These are phyloP conservation scores for Trypanosoma platydactyli DNA, from an alignment of 208 protist species.

Conservation along the genomic window DNA sequence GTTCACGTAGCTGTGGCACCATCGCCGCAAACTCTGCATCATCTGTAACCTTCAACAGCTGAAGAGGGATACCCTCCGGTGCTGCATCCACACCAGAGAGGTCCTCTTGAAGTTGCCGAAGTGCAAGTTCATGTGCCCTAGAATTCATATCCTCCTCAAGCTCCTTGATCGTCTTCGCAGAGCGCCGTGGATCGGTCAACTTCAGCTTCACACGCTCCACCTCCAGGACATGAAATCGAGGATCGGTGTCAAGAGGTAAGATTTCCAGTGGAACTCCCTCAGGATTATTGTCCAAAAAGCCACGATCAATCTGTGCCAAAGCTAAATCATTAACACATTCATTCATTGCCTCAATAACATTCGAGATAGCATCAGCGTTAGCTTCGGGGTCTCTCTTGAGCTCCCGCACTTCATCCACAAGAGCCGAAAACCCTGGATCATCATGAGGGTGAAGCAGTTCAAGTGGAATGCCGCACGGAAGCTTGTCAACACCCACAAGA, in stretches of 20 bases:
- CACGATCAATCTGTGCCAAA: conserved; percentile 41
- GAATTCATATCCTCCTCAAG: conserved; percentile 80
- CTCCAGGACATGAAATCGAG: conserved; percentile 62
- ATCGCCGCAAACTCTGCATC: conserved; percentile 64
- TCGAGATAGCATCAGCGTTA: conserved; percentile 36
- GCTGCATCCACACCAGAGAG: conserved; percentile 53
- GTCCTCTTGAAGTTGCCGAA: conserved; percentile 44
- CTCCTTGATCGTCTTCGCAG: conserved; percentile 51
- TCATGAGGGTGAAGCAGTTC: conserved; percentile 52
- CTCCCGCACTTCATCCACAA: conserved; percentile 64
- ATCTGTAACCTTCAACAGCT: conserved; percentile 49
- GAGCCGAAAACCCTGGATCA: conserved; percentile 49
- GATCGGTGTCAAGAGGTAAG: conserved; percentile 65
- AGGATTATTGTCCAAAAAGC: conserved; percentile 56
- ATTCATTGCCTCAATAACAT: conserved; percentile 53
- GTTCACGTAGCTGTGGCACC: conserved; percentile 65
- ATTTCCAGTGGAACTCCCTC: conserved; percentile 56
- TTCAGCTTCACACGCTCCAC: conserved; percentile 64
- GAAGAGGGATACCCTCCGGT: conserved; percentile 57
- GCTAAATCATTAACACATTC: conserved; percentile 57
- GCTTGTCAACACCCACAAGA: conserved; percentile 59
- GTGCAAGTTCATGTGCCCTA: conserved; percentile 62
- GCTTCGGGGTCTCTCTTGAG: conserved; percentile 52
- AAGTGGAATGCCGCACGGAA: conserved; percentile 58
- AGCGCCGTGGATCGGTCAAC: conserved; percentile 52